A percentile compares a stretch with the other conserved stretches of the same genome.
Conservation (phyloP, 1,139 yeast genomes). For the Candida sojae region DNA sequence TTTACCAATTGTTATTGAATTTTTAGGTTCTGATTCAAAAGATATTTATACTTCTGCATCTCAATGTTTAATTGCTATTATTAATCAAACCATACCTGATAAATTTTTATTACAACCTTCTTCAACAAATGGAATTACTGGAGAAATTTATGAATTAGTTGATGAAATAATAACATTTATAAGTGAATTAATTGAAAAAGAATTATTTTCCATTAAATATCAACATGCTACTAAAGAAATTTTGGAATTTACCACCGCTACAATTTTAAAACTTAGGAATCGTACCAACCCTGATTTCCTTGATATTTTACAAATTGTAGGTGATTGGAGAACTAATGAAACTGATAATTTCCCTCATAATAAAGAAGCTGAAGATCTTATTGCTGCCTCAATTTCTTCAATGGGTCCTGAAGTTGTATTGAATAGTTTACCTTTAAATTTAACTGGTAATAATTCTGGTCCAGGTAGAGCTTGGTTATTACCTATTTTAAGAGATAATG, state of each 20-base stretch:
- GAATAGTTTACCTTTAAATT: conserved; percentile 73
- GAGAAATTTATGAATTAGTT: conserved; percentile 52
- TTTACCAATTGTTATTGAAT: conserved; percentile 58
- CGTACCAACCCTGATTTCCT: conserved; percentile 76
- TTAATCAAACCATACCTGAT: conserved; percentile 67
- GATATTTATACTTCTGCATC: conserved; percentile 78
- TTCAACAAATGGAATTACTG: conserved; percentile 33
- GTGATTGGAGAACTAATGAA: conserved; percentile 83
- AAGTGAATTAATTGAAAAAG: conserved; percentile 52
- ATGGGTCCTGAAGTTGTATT: conserved; percentile 88
- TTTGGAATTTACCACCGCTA: conserved; percentile 66
- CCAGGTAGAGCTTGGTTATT: conserved; percentile 94
- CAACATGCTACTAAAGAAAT: conserved; percentile 77
- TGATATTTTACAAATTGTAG: conserved; percentile 68
- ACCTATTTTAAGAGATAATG: conserved; percentile 89
- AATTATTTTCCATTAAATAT: conserved; percentile 70
- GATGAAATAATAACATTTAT: conserved; percentile 54
- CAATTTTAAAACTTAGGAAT: conserved; percentile 63
- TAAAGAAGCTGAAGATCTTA: conserved; percentile 76
- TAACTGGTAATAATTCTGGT: conserved; percentile 38
- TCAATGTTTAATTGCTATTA: conserved; percentile 80
- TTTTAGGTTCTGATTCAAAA: conserved; percentile 64
- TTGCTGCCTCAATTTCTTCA: conserved; percentile 74
- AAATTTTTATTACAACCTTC: conserved; percentile 56
- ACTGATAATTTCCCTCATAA: conserved; percentile 69